Base-by-base conservation (phyloP, 2,329 filamentous ascomycete genomes). In the Coniella vitis region DNA sequence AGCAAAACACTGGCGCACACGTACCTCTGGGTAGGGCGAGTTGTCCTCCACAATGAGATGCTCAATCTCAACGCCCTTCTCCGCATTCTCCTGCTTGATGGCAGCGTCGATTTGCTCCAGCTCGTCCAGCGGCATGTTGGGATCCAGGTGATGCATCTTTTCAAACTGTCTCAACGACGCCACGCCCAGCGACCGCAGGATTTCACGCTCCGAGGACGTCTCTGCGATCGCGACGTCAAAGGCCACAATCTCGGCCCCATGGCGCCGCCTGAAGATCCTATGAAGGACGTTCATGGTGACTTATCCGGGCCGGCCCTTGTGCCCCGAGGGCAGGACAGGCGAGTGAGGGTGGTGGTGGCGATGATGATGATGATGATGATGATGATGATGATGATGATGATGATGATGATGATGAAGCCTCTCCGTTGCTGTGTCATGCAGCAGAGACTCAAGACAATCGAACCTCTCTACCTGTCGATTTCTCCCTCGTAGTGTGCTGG, bases 11-110 rank as follows among this genome's bases (percentile, higher is more conserved):
- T 9, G 16, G 21, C 38, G 7, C 36, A 37, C 12, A 59, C 69
- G 56, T 62, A 82, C 79, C 66, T 84, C 81, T 34, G 79, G 78
- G 58, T 84, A 85, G 2, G 81, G 81, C 41, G 81, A 84, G 61
- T 84, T 80, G 49, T 84, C 79, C 60, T 83, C 73, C 58, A 82
- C 69, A 50, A 77, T 65, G 40, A 78, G 75, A 56, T 76, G 73
- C 57, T 81, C 76, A 55, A 83, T 73, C 51, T 74, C 72, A 43
- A 76, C 64, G 47, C 76, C 76, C 61, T 77, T 75, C 56, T 75
- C 76, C 55, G 72, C 69, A 62, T 81, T 76, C 51, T 73, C 70
- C 2, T 72, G 73, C 37, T 72, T 65, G 39, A 82, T 69, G 22
- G 74, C 79, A 38, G 75, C 70, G 51, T 83, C 78, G 53, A 84